A percentile compares a stretch with the other conserved stretches of the same genome.
phyloP scores from a whole-genome alignment of 306 rosid species.

The Cajanus cajan region DNA sequence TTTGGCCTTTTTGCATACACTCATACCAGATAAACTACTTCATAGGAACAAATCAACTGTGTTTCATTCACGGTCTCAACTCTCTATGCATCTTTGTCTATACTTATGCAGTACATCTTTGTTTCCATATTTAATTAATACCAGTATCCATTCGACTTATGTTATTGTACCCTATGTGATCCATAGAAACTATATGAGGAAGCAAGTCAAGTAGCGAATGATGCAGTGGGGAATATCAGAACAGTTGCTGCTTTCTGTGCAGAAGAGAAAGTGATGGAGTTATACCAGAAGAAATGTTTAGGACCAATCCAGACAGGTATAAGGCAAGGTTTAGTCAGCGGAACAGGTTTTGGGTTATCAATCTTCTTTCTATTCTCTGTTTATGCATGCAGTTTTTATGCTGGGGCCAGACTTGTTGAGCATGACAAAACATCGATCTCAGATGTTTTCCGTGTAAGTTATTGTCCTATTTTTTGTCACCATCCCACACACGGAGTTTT shows the following conservation, averaged over 20 bases:
- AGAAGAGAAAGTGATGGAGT: constrained; percentile 72
- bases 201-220: constrained; percentile 80
- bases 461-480: neutral
- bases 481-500: neutral
- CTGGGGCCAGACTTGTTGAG: too few species aligned
- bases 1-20: neutral
- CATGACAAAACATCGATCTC: too few species aligned
- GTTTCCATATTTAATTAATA: neutral
- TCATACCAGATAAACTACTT: neutral
- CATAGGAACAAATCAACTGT: neutral
- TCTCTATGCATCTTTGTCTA: neutral
- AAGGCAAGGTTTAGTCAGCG: constrained; percentile 61
- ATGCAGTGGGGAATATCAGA: constrained; percentile 79
- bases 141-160: neutral
- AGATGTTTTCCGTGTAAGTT: neutral
- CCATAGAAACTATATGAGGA: constrained; percentile 72
- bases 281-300: constrained; percentile 65
- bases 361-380: neutral
- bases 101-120: neutral
- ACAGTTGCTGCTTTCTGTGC: constrained; percentile 88
- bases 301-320: constrained; percentile 60
- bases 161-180: neutral
- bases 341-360: constrained; percentile 57
- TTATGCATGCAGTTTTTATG: too few species aligned
- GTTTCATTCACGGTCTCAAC: neutral